Conservation (phyloP, 805 yeast species). For the Citeromyces matritensis region DNA sequence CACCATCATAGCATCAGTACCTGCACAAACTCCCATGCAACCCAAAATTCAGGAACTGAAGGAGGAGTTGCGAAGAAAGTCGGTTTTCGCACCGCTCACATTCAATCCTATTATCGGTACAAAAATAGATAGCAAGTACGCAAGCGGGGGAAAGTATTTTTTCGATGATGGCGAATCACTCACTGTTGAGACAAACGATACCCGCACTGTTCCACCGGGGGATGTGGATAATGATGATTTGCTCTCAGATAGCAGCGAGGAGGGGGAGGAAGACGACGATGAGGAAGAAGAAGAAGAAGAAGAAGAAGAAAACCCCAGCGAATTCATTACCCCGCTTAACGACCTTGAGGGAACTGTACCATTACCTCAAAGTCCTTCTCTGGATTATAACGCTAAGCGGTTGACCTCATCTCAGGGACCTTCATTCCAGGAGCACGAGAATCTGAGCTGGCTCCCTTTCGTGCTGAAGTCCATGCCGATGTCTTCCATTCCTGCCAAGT, state of each 20-base stretch:
- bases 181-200: not conserved
- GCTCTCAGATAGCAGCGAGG: constrained; percentile 11
- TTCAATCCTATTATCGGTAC: constrained; percentile 71
- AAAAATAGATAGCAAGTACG: constrained; percentile 74
- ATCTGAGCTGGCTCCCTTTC: constrained; percentile 54
- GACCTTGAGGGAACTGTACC: no score
- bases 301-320: no score
- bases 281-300: constrained; percentile 4
- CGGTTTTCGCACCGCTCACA: constrained; percentile 69
- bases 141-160: constrained; percentile 81
- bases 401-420: no score
- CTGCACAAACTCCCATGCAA: constrained; percentile 7
- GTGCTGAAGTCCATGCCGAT: constrained; percentile 50
- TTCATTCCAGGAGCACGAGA: constrained; percentile 9
- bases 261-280: constrained; percentile 1
- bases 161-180: constrained; percentile 15
- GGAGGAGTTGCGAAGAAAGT: constrained; percentile 27
- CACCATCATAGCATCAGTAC: constrained; percentile 22
- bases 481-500: constrained; percentile 41
- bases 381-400: no score
- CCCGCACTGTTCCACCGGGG: constrained; percentile 2
- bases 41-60: not conserved
- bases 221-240: constrained; percentile 7
- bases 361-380: not conserved
- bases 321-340: not conserved